Percentiles rank a stretch among this genome's conserved stretches.
These are phyloP conservation scores for Candida ulmi DNA, from an alignment of 805 yeast species.

Conservation along the genomic window DNA sequence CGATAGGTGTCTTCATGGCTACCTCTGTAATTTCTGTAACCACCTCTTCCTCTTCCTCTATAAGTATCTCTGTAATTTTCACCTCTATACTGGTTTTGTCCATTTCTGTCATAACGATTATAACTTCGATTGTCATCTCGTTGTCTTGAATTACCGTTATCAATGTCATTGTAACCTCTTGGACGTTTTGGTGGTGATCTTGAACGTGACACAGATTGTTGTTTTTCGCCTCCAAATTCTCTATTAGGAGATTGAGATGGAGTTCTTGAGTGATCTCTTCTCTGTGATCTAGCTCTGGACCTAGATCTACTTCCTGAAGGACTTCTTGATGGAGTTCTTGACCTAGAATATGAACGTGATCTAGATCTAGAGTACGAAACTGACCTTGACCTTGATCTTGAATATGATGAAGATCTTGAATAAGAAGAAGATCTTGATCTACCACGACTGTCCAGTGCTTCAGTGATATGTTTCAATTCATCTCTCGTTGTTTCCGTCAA, in stretches of 20 bases:
- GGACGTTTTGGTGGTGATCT: not conserved
- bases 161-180: too few relatives aligned
- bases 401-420: constrained; percentile 19
- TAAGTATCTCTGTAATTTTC: not conserved
- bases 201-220: not conserved
- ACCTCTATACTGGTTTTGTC: too few relatives aligned
- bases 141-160: too few relatives aligned
- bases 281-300: constrained; percentile 2
- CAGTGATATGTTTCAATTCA: constrained; percentile 31
- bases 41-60: constrained; percentile 1
- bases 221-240: too few relatives aligned
- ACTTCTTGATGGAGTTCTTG: constrained; percentile 18
- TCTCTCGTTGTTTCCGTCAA: constrained; percentile 80
- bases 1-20: too few relatives aligned
- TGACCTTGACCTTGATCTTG: constrained; percentile 16
- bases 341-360: constrained; percentile 5
- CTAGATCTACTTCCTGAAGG: constrained; percentile 6
- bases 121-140: too few relatives aligned
- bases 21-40: not conserved
- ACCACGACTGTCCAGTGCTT: constrained; percentile 12
- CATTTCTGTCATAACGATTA: too few relatives aligned
- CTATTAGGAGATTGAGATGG: not conserved
- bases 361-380: constrained; percentile 6
- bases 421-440: constrained; percentile 18
- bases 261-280: not conserved